Conservation (phyloP, 257 asterid genomes). For the Plantago major region DNA sequence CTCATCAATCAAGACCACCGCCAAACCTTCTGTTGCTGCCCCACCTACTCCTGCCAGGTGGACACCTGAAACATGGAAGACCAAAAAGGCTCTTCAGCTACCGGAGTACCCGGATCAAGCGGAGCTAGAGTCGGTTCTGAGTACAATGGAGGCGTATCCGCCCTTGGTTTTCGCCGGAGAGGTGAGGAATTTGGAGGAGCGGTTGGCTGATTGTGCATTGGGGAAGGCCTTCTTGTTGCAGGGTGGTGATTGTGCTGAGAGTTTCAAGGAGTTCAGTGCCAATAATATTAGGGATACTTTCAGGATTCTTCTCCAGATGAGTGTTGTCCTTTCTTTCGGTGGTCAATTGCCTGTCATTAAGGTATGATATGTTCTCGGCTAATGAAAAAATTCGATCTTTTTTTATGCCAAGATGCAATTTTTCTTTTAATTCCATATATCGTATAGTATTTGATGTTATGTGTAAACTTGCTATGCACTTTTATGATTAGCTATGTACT, state of each 20-base stretch:
- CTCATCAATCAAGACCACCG: background rate
- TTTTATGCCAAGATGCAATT: background rate
- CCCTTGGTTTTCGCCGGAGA: slow-evolving; percentile 90
- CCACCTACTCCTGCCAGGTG: slow-evolving; percentile 29
- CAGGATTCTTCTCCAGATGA: slow-evolving; percentile 73
- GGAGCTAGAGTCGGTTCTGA: slow-evolving; percentile 54
- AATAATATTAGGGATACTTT: slow-evolving; percentile 74
- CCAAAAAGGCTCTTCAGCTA: slow-evolving; percentile 66
- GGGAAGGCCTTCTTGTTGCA: slow-evolving; percentile 80
- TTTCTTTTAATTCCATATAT: too few species aligned
- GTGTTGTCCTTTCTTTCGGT: slow-evolving; percentile 78
- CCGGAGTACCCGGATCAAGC: slow-evolving; percentile 70
- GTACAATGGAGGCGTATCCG: slow-evolving; percentile 56
- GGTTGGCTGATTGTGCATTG: slow-evolving; percentile 68
- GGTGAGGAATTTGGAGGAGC: slow-evolving; percentile 76
- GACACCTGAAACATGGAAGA: slow-evolving; percentile 61
- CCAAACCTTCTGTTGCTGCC: background rate
- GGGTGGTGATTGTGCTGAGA: slow-evolving; percentile 90
- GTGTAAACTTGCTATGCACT: too few species aligned
- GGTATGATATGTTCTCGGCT: slow-evolving; percentile 25
- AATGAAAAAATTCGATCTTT: background rate
- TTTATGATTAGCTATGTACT: too few species aligned
- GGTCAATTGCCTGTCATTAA: slow-evolving; percentile 79
- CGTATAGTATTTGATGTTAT: too few species aligned
- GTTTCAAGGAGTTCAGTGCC: slow-evolving; percentile 78